phyloP scores from a whole-genome alignment of 2,329 filamentous ascomycete genomes.

The Metarhizium sp. region DNA sequence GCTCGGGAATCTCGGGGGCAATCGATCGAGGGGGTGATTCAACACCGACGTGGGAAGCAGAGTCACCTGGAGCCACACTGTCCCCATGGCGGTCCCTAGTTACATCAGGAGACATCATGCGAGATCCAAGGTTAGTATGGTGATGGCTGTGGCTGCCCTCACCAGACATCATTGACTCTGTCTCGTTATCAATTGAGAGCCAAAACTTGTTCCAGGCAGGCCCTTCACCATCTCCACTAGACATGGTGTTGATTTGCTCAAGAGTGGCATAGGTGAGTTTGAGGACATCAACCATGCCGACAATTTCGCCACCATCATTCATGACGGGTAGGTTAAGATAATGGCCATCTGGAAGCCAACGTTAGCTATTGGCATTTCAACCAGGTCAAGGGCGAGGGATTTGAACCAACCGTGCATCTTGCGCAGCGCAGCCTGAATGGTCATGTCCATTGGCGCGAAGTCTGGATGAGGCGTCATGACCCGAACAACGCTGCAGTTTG shows the following conservation, averaged over 20 bases:
- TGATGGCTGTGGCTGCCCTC: conserved; percentile 68
- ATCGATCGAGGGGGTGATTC: conserved; percentile 66
- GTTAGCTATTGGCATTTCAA: background rate
- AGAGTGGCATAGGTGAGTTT: conserved; percentile 97
- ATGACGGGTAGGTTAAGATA: conserved; percentile 98
- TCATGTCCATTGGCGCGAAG: conserved; percentile 98
- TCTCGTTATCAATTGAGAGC: conserved; percentile 90
- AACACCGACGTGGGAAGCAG: conserved; percentile 81
- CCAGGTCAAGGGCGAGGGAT: background rate
- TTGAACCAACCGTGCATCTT: conserved; percentile 88
- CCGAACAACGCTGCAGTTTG: conserved; percentile 92
- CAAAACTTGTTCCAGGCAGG: conserved; percentile 99
- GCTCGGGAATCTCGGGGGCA: conserved; percentile 40
- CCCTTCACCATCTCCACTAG: conserved; percentile 77
- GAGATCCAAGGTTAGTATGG: conserved; percentile 54
- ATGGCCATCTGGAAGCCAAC: conserved; percentile 64
- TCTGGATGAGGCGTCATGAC: conserved; percentile 99
- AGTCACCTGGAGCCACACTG: conserved; percentile 86
- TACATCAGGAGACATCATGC: conserved; percentile 73
- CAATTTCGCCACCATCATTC: conserved; percentile 94
- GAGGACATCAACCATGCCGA: conserved; percentile 98
- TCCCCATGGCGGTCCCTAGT: conserved; percentile 63
- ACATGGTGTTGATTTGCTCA: conserved; percentile 96
- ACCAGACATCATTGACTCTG: conserved; percentile 92
- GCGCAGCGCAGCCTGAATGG: conserved; percentile 89